phyloP scores from a whole-genome alignment of 225 moss, liverwort and hornwort species.

The Neckera pumila region DNA sequence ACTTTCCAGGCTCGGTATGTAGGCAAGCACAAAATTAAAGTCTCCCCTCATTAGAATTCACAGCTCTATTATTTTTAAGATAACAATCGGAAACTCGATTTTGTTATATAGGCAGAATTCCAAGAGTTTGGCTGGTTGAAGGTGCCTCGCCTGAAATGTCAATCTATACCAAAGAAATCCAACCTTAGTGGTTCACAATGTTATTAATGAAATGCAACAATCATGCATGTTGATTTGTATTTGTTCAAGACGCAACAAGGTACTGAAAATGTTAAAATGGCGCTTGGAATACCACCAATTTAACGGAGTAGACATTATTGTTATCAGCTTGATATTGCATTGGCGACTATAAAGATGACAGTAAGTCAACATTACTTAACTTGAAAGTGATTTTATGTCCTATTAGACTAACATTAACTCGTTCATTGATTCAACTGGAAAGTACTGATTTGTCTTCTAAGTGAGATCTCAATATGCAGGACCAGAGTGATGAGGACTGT shows the following conservation, averaged over 20 bases:
- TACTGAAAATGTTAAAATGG: background rate
- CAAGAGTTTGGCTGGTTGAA: background rate
- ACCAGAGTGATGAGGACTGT: background rate
- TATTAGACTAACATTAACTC: too few relatives aligned
- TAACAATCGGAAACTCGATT: background rate
- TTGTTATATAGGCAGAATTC: background rate
- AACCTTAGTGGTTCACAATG: background rate
- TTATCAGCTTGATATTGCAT: background rate
- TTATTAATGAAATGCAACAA: background rate
- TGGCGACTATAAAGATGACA: background rate
- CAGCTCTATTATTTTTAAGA: background rate
- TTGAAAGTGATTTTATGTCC: background rate
- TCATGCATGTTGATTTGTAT: background rate
- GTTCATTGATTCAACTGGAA: background rate
- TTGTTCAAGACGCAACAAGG: background rate
- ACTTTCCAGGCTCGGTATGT: conserved; percentile 13
- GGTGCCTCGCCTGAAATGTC: background rate
- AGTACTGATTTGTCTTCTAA: background rate
- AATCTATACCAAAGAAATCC: background rate
- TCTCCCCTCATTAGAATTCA: background rate
- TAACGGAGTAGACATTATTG: background rate
- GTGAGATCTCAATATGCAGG: background rate
- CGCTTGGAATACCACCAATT: background rate
- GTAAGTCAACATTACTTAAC: background rate
- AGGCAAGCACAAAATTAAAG: background rate